These are phyloP conservation scores for Podochytrium sp. DNA, from an alignment of 192 early-diverging fungal species.

Conservation along the genomic window DNA sequence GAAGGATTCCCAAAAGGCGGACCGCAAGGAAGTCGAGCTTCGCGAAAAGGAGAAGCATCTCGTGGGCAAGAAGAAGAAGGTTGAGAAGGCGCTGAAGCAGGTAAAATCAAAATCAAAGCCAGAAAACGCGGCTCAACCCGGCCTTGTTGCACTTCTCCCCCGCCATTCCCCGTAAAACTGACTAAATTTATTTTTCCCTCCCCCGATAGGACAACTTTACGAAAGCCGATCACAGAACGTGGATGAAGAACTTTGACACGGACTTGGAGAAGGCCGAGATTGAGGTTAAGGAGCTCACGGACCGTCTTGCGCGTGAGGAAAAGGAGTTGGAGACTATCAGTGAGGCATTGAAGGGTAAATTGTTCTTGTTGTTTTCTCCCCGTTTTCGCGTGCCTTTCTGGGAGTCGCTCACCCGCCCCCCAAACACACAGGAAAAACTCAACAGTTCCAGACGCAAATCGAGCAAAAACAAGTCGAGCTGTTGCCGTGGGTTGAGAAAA, in stretches of 20 bases:
- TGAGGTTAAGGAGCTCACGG: constrained; percentile 69
- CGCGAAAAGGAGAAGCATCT: constrained; percentile 87
- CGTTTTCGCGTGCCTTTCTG: background rate
- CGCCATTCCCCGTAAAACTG: no score
- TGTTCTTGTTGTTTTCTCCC: background rate
- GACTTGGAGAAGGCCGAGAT: constrained; percentile 60
- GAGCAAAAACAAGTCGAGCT: constrained; percentile 84
- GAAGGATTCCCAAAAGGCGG: constrained; percentile 62
- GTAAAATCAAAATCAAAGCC: no score
- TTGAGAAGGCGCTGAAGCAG: constrained; percentile 65
- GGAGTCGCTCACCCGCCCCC: background rate
- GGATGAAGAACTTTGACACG: constrained; percentile 70
- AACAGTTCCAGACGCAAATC: constrained; percentile 77
- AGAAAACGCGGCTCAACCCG: no score
- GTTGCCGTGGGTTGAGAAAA: constrained; percentile 85
- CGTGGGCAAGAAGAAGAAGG: constrained; percentile 77
- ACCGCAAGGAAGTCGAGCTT: constrained; percentile 77
- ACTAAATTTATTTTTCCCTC: constrained; percentile 6
- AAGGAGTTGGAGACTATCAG: constrained; percentile 75
- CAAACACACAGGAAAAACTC: constrained; percentile 74
- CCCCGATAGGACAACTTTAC: constrained; percentile 49
- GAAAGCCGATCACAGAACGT: constrained; percentile 63
- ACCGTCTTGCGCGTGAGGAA: constrained; percentile 68
- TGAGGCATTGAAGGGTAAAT: constrained; percentile 69
- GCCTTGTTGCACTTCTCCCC: no score